Base-by-base conservation (phyloP, 2,329 filamentous ascomycete genomes). In the Monascus ruber region DNA sequence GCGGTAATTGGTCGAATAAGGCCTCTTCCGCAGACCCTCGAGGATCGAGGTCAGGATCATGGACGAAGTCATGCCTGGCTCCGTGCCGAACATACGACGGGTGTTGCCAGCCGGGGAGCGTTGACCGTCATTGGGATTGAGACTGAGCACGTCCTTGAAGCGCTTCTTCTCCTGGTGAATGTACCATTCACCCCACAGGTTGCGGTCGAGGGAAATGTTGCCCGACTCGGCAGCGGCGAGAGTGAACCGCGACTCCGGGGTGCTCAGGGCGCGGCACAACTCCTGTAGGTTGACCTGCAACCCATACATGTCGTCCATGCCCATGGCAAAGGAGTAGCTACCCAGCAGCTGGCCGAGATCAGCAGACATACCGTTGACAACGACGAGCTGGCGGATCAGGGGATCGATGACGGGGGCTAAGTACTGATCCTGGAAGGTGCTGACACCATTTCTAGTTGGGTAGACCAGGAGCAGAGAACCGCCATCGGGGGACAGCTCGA, bases 121-220 rank as follows among this genome's bases (percentile, higher is more conserved):
- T 8, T 58, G 56, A 32, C 58, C 55, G 24, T 61, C 65, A 38
- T 62, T 55, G 58, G 62, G 68, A 44, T 68, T 64, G 17, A 59
- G 39, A 31, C 54, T 59, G 37, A 70, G 53, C 4, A 71, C 62
- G 26, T 72, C 70, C 42, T 74, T 69, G 37, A 80, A 71, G 9
- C 76, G 67, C 7, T 70, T 64, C 48, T 76, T 76, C 52, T 81
- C 77, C 51, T 81, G 77, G 50, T 77, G 74, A 34, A 76, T 70
- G 66, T 74, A 81, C 77, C 76, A 80, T 40, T 79, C 72, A 27
- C 70, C 68, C 77, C 77, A 81, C 2, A 71, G 64, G 17, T 66
- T 60, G 26, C 74, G 65, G 37, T 71, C 67, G 2, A 79, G 58
- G 1, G 60, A 48, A 10, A 74, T 68, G 39, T 68, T 64, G 31